Evolutionary conservation across 192 early-diverging fungal species (phyloP), one percentile per base, ranked within the genome.

Genomic region (Powellomyces hirtus): DNA sequence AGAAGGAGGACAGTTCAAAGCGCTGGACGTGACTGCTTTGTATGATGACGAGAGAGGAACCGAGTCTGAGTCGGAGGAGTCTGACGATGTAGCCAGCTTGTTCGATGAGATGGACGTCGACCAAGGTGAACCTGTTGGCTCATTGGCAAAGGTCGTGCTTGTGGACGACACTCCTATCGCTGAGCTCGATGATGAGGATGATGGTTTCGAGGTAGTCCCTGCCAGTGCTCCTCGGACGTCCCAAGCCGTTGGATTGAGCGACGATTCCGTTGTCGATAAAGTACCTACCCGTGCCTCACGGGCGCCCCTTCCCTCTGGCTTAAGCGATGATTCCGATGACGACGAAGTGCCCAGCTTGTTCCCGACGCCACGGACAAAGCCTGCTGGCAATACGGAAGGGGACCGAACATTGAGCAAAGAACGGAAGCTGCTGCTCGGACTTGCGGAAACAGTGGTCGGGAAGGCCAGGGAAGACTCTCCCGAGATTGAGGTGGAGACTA

Each of bases 31-130:
- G 20, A 34, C 53, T 33, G 53, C 53, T 30, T 16, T 56, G 26
- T 56, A 56, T 16, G 53, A 56, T 14, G 53, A 56, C 29, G 53
- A 56, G 29, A 16, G 53, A 16, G 53, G 29, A 16, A 56, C 53
- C 26, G 53, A 56, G 29, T 27, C 53, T 14, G 53, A 56, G 33
- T 56, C 53, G 53, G 53, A 56, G 16, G 24, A 27, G 7, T 22
- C 26, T 31, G 53, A 56, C 53, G 29, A 5, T 4, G 53, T 29
- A 27, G 31, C 16, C 5, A 29, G 53, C 2, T 34, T 56, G 29
- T 56, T 56, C 29, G 62, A 42, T 8, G 40, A 64, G 3, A 64
- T 64, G 62, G 62, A 64, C 7, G 62, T 64, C 44, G 62, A 61
- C 53, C 20, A 27, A 56, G 4, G 5, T 49, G 46, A 18, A 24